Conservation (phyloP, 108 stramenopile genomes). For the Nitzschia inconspicua region DNA sequence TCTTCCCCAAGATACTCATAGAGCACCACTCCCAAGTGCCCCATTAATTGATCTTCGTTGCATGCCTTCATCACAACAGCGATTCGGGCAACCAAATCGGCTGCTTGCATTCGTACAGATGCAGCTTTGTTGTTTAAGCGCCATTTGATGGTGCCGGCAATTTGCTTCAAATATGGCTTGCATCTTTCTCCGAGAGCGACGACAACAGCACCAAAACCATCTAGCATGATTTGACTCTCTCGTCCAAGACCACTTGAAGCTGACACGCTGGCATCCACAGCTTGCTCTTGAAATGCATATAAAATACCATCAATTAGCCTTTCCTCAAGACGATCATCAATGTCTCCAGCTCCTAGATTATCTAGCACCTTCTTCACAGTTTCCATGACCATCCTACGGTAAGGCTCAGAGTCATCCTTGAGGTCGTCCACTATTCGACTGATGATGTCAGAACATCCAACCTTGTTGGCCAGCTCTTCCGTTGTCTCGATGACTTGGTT, state of each 20-base stretch:
- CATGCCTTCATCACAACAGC: conserved; percentile 98
- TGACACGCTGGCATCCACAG: conserved; percentile 74
- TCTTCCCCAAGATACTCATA: conserved; percentile 99
- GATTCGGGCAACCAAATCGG: conserved; percentile 95
- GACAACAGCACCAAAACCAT: conserved; percentile 96
- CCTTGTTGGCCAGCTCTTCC: conserved; percentile 97
- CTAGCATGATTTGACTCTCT: conserved; percentile 91
- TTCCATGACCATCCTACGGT: conserved; percentile 99
- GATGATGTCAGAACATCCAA: conserved; percentile 94
- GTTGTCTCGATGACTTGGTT: conserved; percentile 98
- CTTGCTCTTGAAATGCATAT: conserved; percentile 99
- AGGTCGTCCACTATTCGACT: conserved; percentile 97
- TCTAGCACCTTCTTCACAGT: conserved; percentile 90
- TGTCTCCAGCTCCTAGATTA: conserved; percentile 93
- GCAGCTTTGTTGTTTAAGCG: conserved; percentile 97
- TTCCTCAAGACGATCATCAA: conserved; percentile 96
- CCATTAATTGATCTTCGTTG: conserved; percentile 98
- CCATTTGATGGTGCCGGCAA: conserved; percentile 98
- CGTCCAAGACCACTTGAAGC: conserved; percentile 49
- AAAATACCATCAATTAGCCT: conserved; percentile 97
- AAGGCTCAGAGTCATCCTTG: conserved; percentile 99
- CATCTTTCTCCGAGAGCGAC: conserved; percentile 94
- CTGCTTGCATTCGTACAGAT: conserved; percentile 98
- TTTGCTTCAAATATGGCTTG: conserved; percentile 98
- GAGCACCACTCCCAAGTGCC: conserved; percentile 97